Conservation (phyloP, 352 stramenopile genomes). For the Stramenopiles sp. region DNA sequence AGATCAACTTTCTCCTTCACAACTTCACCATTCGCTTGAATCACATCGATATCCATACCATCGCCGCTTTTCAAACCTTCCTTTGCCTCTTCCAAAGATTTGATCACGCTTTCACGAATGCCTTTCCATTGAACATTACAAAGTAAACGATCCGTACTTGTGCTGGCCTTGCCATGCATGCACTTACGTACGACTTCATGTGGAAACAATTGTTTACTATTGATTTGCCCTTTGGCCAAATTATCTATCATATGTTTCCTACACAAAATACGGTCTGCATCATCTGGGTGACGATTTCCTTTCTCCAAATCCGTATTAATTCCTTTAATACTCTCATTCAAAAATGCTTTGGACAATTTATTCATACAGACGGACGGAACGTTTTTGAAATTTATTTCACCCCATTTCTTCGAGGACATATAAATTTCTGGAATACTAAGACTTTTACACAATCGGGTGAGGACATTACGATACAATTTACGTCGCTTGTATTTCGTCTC, state of each 20-base stretch:
- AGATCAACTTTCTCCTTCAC: too few relatives aligned
- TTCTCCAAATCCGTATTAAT: not conserved
- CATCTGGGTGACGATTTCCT: slow-evolving; percentile 16
- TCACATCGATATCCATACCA: too few relatives aligned
- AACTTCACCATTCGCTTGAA: too few relatives aligned
- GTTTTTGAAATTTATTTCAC: slow-evolving; percentile 20
- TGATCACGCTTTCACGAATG: slow-evolving; percentile 12
- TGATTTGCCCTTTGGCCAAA: slow-evolving; percentile 18
- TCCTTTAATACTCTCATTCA: slow-evolving; percentile 21
- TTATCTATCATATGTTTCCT: slow-evolving; percentile 14
- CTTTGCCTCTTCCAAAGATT: slow-evolving; percentile 2
- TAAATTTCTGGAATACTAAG: slow-evolving; percentile 24
- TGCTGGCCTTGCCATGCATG: slow-evolving; percentile 2
- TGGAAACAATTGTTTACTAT: slow-evolving; percentile 23
- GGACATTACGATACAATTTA: slow-evolving; percentile 21
- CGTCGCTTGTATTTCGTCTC: slow-evolving; percentile 10
- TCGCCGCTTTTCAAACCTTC: too few relatives aligned
- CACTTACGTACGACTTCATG: slow-evolving; percentile 25
- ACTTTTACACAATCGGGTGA: slow-evolving; percentile 14
- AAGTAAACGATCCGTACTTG: slow-evolving; percentile 12
- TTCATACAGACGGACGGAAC: slow-evolving; percentile 20
- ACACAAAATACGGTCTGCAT: slow-evolving; percentile 19
- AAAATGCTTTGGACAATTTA: slow-evolving; percentile 19
- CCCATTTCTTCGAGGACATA: slow-evolving; percentile 18
- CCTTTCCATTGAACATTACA: slow-evolving; percentile 26